phyloP scores from a whole-genome alignment of 768 basidiomycete species.

The Chalciporus chontae region DNA sequence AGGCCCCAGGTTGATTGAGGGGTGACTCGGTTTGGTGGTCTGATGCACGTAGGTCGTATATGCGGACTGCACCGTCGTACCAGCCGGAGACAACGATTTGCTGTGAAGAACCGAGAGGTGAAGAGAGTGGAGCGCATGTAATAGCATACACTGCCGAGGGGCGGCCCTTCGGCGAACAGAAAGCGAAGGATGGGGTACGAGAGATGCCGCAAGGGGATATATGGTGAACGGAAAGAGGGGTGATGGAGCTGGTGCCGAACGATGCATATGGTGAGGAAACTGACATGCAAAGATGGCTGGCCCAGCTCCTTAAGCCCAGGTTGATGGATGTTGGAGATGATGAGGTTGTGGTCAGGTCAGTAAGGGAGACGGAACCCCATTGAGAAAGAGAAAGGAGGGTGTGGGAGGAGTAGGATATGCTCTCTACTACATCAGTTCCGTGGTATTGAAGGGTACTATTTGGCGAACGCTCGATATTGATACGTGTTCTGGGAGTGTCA shows the following conservation, averaged over 20 bases:
- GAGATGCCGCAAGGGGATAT: constrained; percentile 48
- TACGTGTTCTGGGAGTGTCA: constrained; percentile 3
- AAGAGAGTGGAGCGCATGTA: constrained; percentile 53
- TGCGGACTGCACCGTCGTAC: constrained; percentile 72
- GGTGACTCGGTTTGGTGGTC: constrained; percentile 20
- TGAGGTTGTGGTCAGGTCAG: constrained; percentile 23
- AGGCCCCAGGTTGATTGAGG: not conserved
- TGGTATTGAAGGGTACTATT: constrained; percentile 32
- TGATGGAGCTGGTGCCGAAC: constrained; percentile 58
- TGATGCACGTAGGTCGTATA: constrained; percentile 68
- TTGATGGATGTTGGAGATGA: constrained; percentile 33
- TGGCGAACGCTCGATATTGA: constrained; percentile 21
- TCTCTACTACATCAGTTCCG: constrained; percentile 51
- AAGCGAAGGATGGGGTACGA: constrained; percentile 43
- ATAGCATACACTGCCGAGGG: constrained; percentile 73
- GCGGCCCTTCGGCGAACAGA: constrained; percentile 37
- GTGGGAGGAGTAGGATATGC: constrained; percentile 44
- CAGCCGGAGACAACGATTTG: constrained; percentile 75
- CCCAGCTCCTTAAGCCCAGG: constrained; percentile 59
- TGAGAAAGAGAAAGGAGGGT: constrained; percentile 57
- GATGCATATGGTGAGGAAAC: constrained; percentile 58
- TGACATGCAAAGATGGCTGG: constrained; percentile 50
- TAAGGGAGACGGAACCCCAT: constrained; percentile 45
- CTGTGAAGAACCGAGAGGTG: constrained; percentile 68
- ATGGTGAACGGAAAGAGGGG: constrained; percentile 55